A percentile compares a stretch with the other conserved stretches of the same genome.
Conservation (phyloP, 257 asterid genomes). For the Nicotiana tomentosiformis region DNA sequence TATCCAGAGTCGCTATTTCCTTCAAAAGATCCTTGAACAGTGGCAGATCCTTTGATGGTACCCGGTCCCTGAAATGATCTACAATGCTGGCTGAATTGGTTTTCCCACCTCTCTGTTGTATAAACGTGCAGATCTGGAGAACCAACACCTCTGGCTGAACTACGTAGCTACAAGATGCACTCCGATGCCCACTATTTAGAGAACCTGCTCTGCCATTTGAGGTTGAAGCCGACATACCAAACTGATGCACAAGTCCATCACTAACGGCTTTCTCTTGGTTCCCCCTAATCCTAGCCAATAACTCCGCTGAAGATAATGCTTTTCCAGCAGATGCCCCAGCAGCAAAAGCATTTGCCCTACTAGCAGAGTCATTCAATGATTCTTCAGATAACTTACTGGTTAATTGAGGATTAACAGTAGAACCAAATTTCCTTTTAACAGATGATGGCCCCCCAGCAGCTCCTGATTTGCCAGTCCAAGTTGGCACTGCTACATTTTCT, state of each 20-base stretch:
- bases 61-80: slow-evolving; percentile 61
- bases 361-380: slow-evolving; percentile 15
- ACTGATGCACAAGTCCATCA: slow-evolving; percentile 76
- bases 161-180: slow-evolving; percentile 25
- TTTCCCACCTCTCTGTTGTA: slow-evolving; percentile 72
- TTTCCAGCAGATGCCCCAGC: slow-evolving; percentile 82
- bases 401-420: slow-evolving; percentile 51
- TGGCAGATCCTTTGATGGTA: slow-evolving; percentile 79
- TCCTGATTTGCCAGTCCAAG: slow-evolving; percentile 96
- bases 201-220: slow-evolving; percentile 32
- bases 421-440: slow-evolving; percentile 64
- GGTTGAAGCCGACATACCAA: slow-evolving; percentile 31
- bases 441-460: slow-evolving; percentile 93
- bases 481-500: slow-evolving; percentile 74
- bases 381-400: slow-evolving; percentile 35
- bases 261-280: slow-evolving; percentile 54
- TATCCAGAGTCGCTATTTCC: slow-evolving; percentile 85
- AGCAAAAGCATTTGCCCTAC: slow-evolving; percentile 33
- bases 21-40: slow-evolving; percentile 80
- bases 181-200: slow-evolving; percentile 25
- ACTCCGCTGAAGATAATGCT: slow-evolving; percentile 78
- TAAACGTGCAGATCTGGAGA: slow-evolving; percentile 82
- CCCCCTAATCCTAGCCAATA: slow-evolving; percentile 65
- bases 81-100: slow-evolving; percentile 72
- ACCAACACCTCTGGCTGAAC: slow-evolving; percentile 79